Evolutionary conservation across 208 protist species (phyloP), one percentile per base, ranked within the genome.

Genomic region (Crithidia bombi): DNA sequence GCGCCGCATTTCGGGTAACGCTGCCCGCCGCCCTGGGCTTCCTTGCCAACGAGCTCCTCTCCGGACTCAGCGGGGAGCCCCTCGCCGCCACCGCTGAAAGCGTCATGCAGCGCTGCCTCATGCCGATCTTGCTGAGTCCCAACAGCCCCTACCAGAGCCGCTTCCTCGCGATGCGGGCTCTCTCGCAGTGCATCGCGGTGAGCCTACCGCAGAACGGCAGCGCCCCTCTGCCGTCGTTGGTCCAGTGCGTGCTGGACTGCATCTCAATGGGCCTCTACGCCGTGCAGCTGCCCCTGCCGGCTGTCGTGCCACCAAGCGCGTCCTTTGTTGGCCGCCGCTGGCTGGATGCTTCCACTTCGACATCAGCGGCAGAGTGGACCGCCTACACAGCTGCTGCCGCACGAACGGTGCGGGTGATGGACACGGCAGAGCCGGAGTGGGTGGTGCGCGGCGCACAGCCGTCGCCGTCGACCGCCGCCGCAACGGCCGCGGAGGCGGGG

Each of bases 21-120:
- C 57, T 96, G 36, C 85, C 89, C 14, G 64, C 73, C n/a, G 70
- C 78, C 25, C 71, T 96, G 12, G 73, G 72, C 38, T 85, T 94
- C 62, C 59, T 94, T 35, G 69, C 84, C 0, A 54, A 79, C 25
- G 89, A 94, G 41, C 68, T 96, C 5, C 78, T 94, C 28, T 52
- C 74, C 39, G 66, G 78, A 35, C 75, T 79, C 17, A 57, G 78
- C 15, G 50, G 70, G 0, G 72, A 69, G 12, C 35, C 81, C 28
- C 46, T 85, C 28, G 66, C 65, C 10, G 62, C 33, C 25, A 32
- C 83, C 7, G 82, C 80, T 14, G 28, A 66, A 38, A n/a, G 81
- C 21, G 59, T 93, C 43, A 83, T 94, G 78, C 65, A 73, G 62
- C 79, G 73, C 69, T 94, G 91, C 74, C 79, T 94, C 51, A 38